Conservation (phyloP, 2,329 filamentous ascomycete species). For the Colletotrichum salicis region DNA sequence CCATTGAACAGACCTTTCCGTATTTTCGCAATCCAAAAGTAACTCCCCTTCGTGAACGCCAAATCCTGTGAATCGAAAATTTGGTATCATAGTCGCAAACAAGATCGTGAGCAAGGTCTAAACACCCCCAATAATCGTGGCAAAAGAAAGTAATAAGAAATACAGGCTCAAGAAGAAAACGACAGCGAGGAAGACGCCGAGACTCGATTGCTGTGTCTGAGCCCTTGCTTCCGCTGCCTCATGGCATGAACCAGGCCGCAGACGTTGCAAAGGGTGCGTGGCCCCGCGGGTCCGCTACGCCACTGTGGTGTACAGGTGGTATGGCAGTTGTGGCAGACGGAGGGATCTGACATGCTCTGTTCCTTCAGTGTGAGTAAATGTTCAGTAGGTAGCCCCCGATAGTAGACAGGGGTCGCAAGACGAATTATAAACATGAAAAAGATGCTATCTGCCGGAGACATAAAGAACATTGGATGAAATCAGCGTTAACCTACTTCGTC, state of each 20-base stretch:
- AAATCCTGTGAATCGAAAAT: too few species aligned
- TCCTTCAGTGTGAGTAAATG: background rate
- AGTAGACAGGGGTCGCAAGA: background rate
- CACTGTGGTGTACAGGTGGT: background rate
- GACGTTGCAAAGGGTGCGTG: slow-evolving; percentile 2
- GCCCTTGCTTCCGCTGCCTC: slow-evolving; percentile 5
- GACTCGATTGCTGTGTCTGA: background rate
- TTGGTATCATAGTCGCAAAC: too few species aligned
- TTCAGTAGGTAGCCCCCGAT: background rate
- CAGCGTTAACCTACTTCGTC: background rate
- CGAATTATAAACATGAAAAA: background rate
- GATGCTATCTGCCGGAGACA: background rate
- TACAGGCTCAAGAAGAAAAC: background rate
- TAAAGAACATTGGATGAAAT: background rate
- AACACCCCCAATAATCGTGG: background rate
- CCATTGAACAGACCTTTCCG: too few species aligned
- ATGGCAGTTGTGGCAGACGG: slow-evolving; percentile 4
- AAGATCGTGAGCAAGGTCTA: too few species aligned
- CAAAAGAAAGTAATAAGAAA: background rate
- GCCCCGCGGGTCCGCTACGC: slow-evolving; percentile 7
- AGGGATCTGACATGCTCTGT: background rate
- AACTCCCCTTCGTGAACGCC: too few species aligned
- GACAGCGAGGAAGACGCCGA: background rate
- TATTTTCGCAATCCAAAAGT: too few species aligned
- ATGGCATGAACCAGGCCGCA: slow-evolving; percentile 2